phyloP scores from a whole-genome alignment of 768 basidiomycete genomes.

The Dioszegia aurantiaca region DNA sequence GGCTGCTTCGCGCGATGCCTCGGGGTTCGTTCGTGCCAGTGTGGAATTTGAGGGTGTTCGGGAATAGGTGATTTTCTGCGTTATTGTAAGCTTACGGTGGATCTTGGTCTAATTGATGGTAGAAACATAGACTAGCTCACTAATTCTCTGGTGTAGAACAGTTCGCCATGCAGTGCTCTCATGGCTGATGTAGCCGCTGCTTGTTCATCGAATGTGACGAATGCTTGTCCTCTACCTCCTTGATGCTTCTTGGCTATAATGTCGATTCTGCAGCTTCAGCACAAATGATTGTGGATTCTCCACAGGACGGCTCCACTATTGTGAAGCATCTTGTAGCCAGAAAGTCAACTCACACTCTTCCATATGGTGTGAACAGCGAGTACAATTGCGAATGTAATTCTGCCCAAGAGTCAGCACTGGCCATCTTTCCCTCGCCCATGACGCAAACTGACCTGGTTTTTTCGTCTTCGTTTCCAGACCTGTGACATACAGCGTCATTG shows the following conservation, averaged over 20 bases:
- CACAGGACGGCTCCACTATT: too few species aligned
- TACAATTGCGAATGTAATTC: conserved; percentile 79
- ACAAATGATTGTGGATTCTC: too few species aligned
- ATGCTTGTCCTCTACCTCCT: conserved; percentile 90
- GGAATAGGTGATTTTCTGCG: conserved; percentile 87
- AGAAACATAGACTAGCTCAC: conserved; percentile 60
- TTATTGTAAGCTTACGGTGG: conserved; percentile 3
- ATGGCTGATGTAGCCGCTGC: conserved; percentile 86
- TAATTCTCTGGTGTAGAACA: conserved; percentile 88
- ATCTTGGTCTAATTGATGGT: too few species aligned
- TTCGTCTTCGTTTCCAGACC: conserved; percentile 90
- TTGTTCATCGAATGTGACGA: conserved; percentile 91
- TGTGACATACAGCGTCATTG: conserved; percentile 83
- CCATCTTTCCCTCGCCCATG: neutral
- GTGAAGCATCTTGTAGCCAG: too few species aligned
- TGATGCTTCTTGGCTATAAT: conserved; percentile 81
- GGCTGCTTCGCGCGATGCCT: conserved; percentile 50
- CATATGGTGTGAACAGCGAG: conserved; percentile 87
- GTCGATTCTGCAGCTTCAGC: conserved; percentile 60
- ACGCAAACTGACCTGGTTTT: conserved; percentile 59
- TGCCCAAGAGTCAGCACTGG: conserved; percentile 19
- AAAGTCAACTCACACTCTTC: conserved; percentile 60
- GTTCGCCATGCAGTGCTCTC: conserved; percentile 86
- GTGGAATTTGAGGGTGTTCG: conserved; percentile 86
- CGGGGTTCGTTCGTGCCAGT: conserved; percentile 65